A percentile compares a stretch with the other conserved stretches of the same genome.
These are phyloP conservation scores for Paratinospora sagittata DNA, from an alignment of 164 flowering plant species.

Conservation along the genomic window DNA sequence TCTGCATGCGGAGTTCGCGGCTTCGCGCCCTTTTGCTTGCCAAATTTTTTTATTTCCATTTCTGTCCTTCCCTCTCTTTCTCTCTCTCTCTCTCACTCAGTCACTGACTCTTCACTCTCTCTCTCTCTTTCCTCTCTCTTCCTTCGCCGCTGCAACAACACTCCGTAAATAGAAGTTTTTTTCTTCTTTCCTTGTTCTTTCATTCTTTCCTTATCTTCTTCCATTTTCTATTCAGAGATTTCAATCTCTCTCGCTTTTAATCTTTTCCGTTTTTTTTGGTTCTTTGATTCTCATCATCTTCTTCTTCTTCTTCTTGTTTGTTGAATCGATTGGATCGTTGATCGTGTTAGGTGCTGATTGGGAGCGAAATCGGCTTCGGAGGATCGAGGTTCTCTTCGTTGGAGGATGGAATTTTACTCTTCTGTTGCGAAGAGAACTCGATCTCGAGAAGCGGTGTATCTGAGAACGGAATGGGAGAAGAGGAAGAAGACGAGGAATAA, in stretches of 20 bases:
- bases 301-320: not conserved
- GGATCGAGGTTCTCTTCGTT: not conserved
- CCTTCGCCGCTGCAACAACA: conserved; percentile 3
- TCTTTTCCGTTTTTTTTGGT: not conserved
- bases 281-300: not conserved
- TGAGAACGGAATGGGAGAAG: not conserved
- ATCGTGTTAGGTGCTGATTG: not conserved
- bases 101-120: not conserved
- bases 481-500: not conserved
- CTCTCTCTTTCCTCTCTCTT: not conserved
- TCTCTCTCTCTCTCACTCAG: not conserved
- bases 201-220: not conserved
- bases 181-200: not conserved
- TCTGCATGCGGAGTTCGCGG: not conserved
- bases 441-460: not conserved
- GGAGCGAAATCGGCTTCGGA: not conserved
- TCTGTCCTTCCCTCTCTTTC: not conserved
- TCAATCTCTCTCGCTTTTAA: not conserved
- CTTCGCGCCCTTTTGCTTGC: conserved; percentile 8
- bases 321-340: not conserved
- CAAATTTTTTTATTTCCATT: not conserved
- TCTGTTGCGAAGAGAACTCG: conserved; percentile 10
- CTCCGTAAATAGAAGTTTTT: not conserved
- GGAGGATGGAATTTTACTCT: conserved; percentile 10
- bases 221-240: not conserved